These are phyloP conservation scores for Eutrema japonicum DNA, from an alignment of 345 rosid genomes.

Conservation along the genomic window DNA sequence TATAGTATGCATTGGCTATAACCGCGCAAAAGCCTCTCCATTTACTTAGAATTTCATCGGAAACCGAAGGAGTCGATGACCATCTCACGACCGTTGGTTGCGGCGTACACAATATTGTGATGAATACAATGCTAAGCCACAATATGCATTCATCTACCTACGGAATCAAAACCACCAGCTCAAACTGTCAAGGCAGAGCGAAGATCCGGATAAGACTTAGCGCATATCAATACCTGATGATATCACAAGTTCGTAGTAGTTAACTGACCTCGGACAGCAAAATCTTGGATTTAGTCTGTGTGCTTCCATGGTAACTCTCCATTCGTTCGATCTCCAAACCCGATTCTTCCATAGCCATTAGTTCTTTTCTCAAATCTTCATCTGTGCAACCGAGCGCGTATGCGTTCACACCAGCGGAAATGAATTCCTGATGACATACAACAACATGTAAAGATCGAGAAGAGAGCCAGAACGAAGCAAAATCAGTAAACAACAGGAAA, in stretches of 20 bases:
- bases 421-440: conserved; percentile 67
- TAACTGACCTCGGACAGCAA: conserved; percentile 60
- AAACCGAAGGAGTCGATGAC: conserved; percentile 75
- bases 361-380: conserved; percentile 77
- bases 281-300: conserved; percentile 69
- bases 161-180: not conserved
- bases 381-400: conserved; percentile 87
- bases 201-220: not conserved
- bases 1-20: conserved; percentile 85
- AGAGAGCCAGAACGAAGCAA: conserved; percentile 6
- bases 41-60: conserved; percentile 57
- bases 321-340: conserved; percentile 64
- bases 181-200: conserved; percentile 7
- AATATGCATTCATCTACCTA: conserved; percentile 87
- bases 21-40: conserved; percentile 95
- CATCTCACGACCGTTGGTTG: conserved; percentile 89
- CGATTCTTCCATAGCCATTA: conserved; percentile 65
- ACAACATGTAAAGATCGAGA: conserved; percentile 19
- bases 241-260: not conserved
- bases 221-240: not conserved
- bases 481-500: not conserved
- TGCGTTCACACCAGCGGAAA: conserved; percentile 85
- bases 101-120: conserved; percentile 92
- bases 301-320: conserved; percentile 68
- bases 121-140: conserved; percentile 89